These are phyloP conservation scores for Alternaria sp. DNA, from an alignment of 2,329 filamentous ascomycete genomes.

Conservation along the genomic window DNA sequence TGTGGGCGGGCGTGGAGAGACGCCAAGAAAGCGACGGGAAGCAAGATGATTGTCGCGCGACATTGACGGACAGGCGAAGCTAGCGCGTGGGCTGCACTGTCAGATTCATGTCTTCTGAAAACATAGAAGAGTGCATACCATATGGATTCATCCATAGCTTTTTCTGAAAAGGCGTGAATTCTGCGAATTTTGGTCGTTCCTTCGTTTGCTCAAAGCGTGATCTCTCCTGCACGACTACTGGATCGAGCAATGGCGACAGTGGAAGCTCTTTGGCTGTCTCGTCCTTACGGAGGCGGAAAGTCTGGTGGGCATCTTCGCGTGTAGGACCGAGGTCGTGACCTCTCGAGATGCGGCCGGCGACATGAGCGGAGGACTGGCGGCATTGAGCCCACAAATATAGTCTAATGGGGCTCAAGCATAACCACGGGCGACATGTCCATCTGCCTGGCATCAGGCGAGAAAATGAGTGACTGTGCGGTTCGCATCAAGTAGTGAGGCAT, in stretches of 20 bases:
- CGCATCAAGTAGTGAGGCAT: neutral
- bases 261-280: constrained; percentile 52
- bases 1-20: constrained; percentile 66
- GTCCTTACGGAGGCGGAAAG: constrained; percentile 47
- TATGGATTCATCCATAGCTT: constrained; percentile 70
- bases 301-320: constrained; percentile 43
- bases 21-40: constrained; percentile 71
- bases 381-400: constrained; percentile 14
- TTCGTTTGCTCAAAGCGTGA: constrained; percentile 53
- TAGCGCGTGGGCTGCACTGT: constrained; percentile 65
- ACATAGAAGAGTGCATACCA: constrained; percentile 55
- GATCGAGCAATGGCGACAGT: constrained; percentile 60
- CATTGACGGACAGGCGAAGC: constrained; percentile 68
- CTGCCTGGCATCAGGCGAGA: constrained; percentile 42
- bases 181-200: constrained; percentile 52
- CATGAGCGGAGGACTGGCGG: constrained; percentile 25
- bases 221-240: constrained; percentile 49
- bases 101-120: constrained; percentile 7
- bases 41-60: constrained; percentile 54
- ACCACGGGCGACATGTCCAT: constrained; percentile 27
- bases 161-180: constrained; percentile 62
- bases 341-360: constrained; percentile 19
- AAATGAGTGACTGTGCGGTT: constrained; percentile 5
- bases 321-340: constrained; percentile 43
- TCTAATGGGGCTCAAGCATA: constrained; percentile 31